Conservation (phyloP, 169 alveolate genomes). For the Cryptosporidium tyzzeri region DNA sequence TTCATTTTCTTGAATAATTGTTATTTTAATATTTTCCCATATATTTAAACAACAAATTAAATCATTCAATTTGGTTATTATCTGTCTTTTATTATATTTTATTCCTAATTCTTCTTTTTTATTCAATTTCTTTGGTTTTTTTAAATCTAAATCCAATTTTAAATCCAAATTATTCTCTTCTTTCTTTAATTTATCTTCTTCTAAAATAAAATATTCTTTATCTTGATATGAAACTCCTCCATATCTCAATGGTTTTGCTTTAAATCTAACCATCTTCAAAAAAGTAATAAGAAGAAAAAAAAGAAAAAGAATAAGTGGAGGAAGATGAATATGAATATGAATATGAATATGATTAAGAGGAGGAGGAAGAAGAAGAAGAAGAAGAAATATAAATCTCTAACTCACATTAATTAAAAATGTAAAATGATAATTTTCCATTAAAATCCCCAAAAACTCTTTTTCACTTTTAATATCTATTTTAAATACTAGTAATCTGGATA, state of each 20-base stretch:
- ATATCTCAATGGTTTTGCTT: not conserved
- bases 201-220: not conserved
- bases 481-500: not conserved
- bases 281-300: no score
- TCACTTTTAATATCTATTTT: not conserved
- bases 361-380: no score
- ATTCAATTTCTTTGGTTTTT: no score
- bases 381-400: no score
- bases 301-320: no score
- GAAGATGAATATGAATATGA: no score
- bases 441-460: not conserved
- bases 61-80: not conserved
- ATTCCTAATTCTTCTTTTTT: not conserved
- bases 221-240: not conserved
- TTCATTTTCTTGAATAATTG: not conserved
- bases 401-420: no score
- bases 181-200: not conserved
- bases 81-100: not conserved
- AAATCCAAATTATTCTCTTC: not conserved
- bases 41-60: constrained; percentile 16
- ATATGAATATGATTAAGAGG: no score
- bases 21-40: constrained; percentile 31
- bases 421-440: not conserved
- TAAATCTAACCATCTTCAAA: not conserved
- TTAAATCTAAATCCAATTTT: no score